Conservation (phyloP, 495 filamentous ascomycete genomes). For the Hypoxylon rickii region DNA sequence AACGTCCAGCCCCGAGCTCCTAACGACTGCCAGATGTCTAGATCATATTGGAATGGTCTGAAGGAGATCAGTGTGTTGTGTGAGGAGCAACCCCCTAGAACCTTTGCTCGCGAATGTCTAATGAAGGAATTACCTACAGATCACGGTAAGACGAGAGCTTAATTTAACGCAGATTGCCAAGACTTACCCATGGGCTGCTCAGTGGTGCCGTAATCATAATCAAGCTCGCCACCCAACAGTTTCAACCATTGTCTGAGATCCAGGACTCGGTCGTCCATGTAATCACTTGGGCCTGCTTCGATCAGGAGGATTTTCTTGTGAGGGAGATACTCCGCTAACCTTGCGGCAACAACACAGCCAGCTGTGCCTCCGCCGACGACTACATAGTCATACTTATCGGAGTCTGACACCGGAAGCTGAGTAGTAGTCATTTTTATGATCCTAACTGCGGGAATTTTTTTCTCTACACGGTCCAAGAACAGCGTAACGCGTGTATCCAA, state of each 20-base stretch:
- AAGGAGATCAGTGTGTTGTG: conserved; percentile 89
- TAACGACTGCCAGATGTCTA: conserved; percentile 67
- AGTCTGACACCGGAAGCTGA: conserved; percentile 60
- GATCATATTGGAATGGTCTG: conserved; percentile 80
- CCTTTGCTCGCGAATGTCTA: conserved; percentile 81
- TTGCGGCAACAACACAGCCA: conserved; percentile 76
- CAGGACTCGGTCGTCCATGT: conserved; percentile 54
- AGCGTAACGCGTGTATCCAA: conserved; percentile 6
- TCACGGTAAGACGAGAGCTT: conserved; percentile 22
- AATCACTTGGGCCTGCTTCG: conserved; percentile 62
- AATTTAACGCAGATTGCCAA: neutral
- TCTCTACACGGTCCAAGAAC: neutral
- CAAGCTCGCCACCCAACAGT: conserved; percentile 77
- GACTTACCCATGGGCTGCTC: conserved; percentile 76
- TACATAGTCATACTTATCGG: conserved; percentile 78
- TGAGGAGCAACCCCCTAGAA: conserved; percentile 82
- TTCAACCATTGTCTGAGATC: conserved; percentile 80
- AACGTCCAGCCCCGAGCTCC: conserved; percentile 81
- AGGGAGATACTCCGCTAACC: conserved; percentile 64
- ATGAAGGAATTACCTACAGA: conserved; percentile 75
- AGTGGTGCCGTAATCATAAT: conserved; percentile 84
- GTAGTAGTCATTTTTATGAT: conserved; percentile 63
- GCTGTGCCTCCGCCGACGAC: conserved; percentile 85
- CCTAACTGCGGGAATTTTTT: neutral
- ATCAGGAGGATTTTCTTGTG: conserved; percentile 68